Percentiles rank a stretch among this genome's conserved stretches.
Conservation (phyloP, 2,329 filamentous ascomycete genomes). For the Neofusicoccum laricinum region DNA sequence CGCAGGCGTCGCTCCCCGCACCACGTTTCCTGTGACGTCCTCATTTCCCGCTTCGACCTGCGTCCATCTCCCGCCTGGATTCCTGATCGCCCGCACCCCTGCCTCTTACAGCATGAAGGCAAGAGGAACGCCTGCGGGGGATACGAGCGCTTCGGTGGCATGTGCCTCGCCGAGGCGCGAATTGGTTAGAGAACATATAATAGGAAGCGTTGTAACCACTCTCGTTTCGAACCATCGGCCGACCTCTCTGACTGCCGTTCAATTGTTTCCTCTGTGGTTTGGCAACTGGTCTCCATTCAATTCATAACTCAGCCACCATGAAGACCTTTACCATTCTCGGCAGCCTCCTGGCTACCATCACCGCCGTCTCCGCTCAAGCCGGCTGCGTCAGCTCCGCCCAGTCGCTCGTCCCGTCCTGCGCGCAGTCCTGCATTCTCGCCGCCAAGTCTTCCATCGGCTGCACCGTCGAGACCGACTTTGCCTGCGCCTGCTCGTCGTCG, state of each 20-base stretch:
- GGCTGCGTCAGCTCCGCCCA: constrained; percentile 11
- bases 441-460: constrained; percentile 7
- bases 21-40: neutral
- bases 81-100: neutral
- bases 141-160: constrained; percentile 2
- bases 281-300: neutral
- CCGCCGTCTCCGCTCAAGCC: constrained; percentile 6
- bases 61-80: neutral
- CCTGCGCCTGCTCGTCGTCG: constrained; percentile 7
- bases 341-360: neutral
- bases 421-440: constrained; percentile 7
- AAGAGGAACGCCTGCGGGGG: neutral
- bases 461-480: constrained; percentile 13
- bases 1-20: neutral
- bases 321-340: neutral
- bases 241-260: neutral
- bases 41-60: neutral
- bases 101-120: neutral
- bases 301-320: neutral
- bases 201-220: neutral
- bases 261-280: neutral
- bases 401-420: constrained; percentile 11
- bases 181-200: neutral
- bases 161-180: constrained; percentile 7
- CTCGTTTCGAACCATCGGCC: neutral